These are phyloP conservation scores for Podospora comata DNA, from an alignment of 495 filamentous ascomycete species.

Conservation along the genomic window DNA sequence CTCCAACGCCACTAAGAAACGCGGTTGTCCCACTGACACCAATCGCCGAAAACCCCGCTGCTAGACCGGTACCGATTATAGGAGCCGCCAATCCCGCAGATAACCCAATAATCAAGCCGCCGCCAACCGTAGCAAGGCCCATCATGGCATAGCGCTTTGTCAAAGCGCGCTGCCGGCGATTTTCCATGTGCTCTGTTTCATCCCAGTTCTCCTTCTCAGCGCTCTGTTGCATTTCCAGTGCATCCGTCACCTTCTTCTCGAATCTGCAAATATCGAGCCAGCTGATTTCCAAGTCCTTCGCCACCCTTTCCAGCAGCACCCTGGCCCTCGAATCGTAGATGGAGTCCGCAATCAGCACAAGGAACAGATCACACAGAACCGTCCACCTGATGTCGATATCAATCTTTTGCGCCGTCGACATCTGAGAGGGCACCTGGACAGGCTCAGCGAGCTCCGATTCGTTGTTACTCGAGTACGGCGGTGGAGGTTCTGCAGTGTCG, in stretches of 20 bases:
- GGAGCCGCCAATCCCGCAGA: slow-evolving; percentile 90
- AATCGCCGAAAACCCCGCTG: slow-evolving; percentile 92
- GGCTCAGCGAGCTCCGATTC: slow-evolving; percentile 64
- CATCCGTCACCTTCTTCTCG: slow-evolving; percentile 95
- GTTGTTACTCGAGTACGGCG: slow-evolving; percentile 68
- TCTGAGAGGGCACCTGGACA: slow-evolving; percentile 74
- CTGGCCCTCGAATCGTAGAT: slow-evolving; percentile 90
- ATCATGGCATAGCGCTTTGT: slow-evolving; percentile 88
- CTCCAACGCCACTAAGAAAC: slow-evolving; percentile 88
- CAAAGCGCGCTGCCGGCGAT: slow-evolving; percentile 70
- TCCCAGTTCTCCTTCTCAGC: slow-evolving; percentile 96
- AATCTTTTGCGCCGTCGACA: slow-evolving; percentile 75
- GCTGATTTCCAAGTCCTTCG: slow-evolving; percentile 69
- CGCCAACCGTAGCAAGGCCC: slow-evolving; percentile 95
- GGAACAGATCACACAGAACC: slow-evolving; percentile 92
- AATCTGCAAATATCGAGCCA: slow-evolving; percentile 96
- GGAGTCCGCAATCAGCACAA: slow-evolving; percentile 91
- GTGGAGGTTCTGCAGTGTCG: slow-evolving; percentile 53
- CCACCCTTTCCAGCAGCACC: slow-evolving; percentile 79
- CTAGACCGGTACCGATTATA: slow-evolving; percentile 91
- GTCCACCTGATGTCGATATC: slow-evolving; percentile 98
- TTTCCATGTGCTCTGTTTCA: slow-evolving; percentile 91
- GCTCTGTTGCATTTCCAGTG: slow-evolving; percentile 93
- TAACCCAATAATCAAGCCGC: slow-evolving; percentile 91
- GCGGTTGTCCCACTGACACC: slow-evolving; percentile 84